phyloP scores from a whole-genome alignment of 257 asterid species.

The Solanum peruvianum region DNA sequence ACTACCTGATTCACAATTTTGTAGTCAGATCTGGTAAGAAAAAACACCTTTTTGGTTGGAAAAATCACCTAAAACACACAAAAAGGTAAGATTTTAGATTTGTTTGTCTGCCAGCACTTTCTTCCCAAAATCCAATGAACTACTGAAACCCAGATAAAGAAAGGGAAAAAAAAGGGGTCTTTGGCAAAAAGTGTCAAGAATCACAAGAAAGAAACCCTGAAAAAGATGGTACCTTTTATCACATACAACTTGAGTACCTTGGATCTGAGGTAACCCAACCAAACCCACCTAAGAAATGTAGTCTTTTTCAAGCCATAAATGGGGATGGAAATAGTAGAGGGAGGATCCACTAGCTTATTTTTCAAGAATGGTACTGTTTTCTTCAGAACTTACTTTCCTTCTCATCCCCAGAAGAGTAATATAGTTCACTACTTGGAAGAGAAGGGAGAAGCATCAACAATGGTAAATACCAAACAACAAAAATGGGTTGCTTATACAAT shows the following conservation, averaged over 20 bases:
- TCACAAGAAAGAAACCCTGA: slow-evolving; percentile 70
- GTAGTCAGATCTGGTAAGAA: slow-evolving; percentile 36
- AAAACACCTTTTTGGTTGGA: slow-evolving; percentile 21
- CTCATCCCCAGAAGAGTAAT: background rate
- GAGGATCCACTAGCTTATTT: slow-evolving; percentile 3
- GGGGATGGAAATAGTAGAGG: background rate
- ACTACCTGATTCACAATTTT: slow-evolving; percentile 1
- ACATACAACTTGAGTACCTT: slow-evolving; percentile 47
- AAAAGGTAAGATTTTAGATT: slow-evolving; percentile 2
- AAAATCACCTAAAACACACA: background rate
- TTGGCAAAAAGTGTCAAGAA: slow-evolving; percentile 24
- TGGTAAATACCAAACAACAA: background rate
- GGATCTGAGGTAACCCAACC: slow-evolving; percentile 74
- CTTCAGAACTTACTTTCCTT: background rate
- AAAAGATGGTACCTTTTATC: slow-evolving; percentile 23
- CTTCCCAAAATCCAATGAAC: slow-evolving; percentile 29
- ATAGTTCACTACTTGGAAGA: background rate
- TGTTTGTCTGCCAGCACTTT: slow-evolving; percentile 11
- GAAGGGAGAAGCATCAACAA: slow-evolving; percentile 2
- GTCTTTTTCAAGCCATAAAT: slow-evolving; percentile 23
- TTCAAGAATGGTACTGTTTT: background rate
- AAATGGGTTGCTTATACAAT: background rate
- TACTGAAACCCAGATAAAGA: slow-evolving; percentile 6
- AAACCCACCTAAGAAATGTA: background rate
- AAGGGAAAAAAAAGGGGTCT: slow-evolving; percentile 13